phyloP scores from a whole-genome alignment of 192 early-diverging fungal genomes.

The Backusella tarrabulga region DNA sequence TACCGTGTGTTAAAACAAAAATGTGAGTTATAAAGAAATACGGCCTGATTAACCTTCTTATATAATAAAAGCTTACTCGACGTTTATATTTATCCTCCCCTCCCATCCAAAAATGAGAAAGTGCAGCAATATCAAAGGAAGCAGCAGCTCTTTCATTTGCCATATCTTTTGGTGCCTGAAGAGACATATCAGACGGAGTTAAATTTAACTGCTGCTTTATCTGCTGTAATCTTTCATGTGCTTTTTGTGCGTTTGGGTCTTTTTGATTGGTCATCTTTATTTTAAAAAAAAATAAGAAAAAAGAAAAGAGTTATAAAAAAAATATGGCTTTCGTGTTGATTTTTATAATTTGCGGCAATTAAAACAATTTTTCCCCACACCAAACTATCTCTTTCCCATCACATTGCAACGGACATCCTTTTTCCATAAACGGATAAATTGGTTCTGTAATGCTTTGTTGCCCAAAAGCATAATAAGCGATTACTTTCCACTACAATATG shows the following conservation, averaged over 20 bases:
- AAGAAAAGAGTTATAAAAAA: background rate
- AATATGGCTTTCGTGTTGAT: background rate
- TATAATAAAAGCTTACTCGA: constrained; percentile 29
- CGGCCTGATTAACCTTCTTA: background rate
- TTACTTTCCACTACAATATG: background rate
- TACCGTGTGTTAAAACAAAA: background rate
- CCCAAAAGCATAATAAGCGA: background rate
- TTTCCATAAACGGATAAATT: constrained; percentile 5
- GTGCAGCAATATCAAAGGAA: constrained; percentile 48
- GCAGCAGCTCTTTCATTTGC: constrained; percentile 52
- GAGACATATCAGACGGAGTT: constrained; percentile 21
- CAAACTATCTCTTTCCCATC: background rate
- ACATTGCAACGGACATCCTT: background rate
- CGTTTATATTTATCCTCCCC: constrained; percentile 45
- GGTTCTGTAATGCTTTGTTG: background rate
- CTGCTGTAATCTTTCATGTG: constrained; percentile 23
- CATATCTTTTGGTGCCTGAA: constrained; percentile 42
- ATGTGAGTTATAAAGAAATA: background rate
- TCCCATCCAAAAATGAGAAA: constrained; percentile 46
- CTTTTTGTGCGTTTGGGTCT: constrained; percentile 19
- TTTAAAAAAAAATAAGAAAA: background rate
- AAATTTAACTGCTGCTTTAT: constrained; percentile 25
- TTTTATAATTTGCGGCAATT: background rate
- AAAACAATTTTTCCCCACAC: background rate
- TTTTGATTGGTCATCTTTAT: constrained; percentile 3